These are phyloP conservation scores for Scutellaria barbata DNA, from an alignment of 257 asterid genomes.

Conservation along the genomic window DNA sequence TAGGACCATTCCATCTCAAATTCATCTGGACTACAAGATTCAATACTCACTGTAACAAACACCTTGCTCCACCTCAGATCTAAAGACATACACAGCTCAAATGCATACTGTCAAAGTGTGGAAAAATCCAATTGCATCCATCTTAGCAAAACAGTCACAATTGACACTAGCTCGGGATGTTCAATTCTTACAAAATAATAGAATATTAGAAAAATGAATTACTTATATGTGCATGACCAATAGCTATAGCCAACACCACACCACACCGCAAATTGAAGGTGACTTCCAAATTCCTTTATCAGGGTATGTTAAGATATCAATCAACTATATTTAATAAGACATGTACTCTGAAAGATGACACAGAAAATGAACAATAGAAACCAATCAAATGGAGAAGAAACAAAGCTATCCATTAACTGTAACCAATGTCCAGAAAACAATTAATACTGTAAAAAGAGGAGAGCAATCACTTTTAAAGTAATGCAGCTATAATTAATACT, in stretches of 20 bases:
- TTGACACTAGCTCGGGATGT: neutral
- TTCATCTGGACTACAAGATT: neutral
- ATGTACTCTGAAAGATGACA: neutral
- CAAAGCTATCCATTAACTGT: conserved; percentile 13
- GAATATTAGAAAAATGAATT: neutral
- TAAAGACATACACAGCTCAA: neutral
- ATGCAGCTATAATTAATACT: conserved; percentile 41
- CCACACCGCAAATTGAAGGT: neutral
- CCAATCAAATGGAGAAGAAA: conserved; percentile 3
- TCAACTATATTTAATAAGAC: neutral
- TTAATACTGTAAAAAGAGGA: conserved; percentile 16
- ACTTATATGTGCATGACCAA: neutral
- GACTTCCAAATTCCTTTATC: neutral
- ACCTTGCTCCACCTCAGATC: neutral
- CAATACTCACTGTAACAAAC: conserved; percentile 17
- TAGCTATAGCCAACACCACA: neutral
- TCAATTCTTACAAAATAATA: neutral
- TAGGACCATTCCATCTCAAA: conserved; percentile 11
- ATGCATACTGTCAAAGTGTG: neutral
- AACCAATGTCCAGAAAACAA: conserved; percentile 23
- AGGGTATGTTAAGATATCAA: conserved; percentile 1
- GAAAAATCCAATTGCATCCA: conserved; percentile 11
- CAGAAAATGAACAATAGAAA: conserved; percentile 3
- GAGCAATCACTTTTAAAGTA: conserved; percentile 27
- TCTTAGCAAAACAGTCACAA: conserved; percentile 19